Base-by-base conservation (phyloP, 2,329 filamentous ascomycete genomes). In the Lachnellula hyalina region DNA sequence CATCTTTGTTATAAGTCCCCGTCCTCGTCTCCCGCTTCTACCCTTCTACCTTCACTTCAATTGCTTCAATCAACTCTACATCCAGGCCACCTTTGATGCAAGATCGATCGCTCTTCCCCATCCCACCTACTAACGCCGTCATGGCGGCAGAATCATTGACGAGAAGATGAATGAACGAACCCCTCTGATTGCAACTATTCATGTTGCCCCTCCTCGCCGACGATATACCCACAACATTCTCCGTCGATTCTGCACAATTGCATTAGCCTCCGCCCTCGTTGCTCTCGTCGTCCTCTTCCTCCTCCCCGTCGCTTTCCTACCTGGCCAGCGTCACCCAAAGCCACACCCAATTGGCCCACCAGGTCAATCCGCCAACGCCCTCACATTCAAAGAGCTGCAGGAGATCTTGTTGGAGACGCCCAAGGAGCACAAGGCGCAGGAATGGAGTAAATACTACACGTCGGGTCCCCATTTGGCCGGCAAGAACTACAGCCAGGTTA, bases 381-480 rank as follows among this genome's bases (percentile, higher is more conserved):
- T 80, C 50, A 67, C 66, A 25, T 78, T 77, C 55, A 74, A 78
- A 36, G 73, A 84, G 61, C 73, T 86, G n/a, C 73, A 78, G 58
- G 63, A 72, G 5, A 80, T 86, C 32, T 68, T 87, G 38, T 72
- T 85, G 44, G 75, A 80, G 28, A 85, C 82, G 0, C 84, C 84
- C 5, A 78, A 76, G 53, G 74, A 77, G 32, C 72, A 79, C 47
- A 78, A 77, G 60, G 81, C 80, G 8, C 77, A 81, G 59, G 83
- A 90, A 72, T 92, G 87, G 87, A 89, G 84, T 70, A 76, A 76
- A 58, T 93, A 92, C 69, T 93, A 93, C 65, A 89, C 89, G 0
- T 75, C 85, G 0, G 89, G 89, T 0, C 79, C 86, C 17, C 89
- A 93, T 71, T 72, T 93, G 48, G 87, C 86, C 0, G 89, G 89